Conservation (phyloP, 805 yeast genomes). For the Wickerhamomyces bovis region DNA sequence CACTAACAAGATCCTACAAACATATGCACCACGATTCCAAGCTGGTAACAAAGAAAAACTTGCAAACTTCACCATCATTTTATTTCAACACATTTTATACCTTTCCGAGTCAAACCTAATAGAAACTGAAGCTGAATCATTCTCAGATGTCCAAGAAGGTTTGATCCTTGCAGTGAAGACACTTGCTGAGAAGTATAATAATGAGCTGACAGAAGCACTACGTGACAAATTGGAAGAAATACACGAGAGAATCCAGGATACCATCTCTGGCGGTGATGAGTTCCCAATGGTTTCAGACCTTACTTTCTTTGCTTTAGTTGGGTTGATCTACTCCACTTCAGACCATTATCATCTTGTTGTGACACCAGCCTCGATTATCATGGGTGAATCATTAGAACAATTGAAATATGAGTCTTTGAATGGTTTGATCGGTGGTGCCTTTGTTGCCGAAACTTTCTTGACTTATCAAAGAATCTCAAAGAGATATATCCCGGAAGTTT, state of each 20-base stretch:
- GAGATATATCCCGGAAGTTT: constrained; percentile 76
- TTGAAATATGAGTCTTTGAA: constrained; percentile 34
- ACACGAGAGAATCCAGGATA: constrained; percentile 42
- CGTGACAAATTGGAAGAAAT: constrained; percentile 51
- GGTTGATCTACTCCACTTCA: constrained; percentile 83
- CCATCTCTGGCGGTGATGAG: constrained; percentile 23
- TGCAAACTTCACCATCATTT: constrained; percentile 53
- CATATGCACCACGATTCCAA: constrained; percentile 71
- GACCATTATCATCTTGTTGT: constrained; percentile 91
- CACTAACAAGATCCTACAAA: constrained; percentile 49
- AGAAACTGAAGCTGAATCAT: constrained; percentile 29
- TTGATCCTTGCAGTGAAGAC: constrained; percentile 44
- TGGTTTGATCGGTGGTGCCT: constrained; percentile 53
- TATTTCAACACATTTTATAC: constrained; percentile 56
- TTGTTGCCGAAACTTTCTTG: constrained; percentile 56
- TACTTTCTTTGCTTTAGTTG: constrained; percentile 63
- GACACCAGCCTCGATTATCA: constrained; percentile 72
- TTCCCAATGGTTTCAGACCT: constrained; percentile 49
- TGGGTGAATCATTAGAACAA: constrained; percentile 64
- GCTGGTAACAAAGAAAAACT: constrained; percentile 76
- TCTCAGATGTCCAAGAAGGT: constrained; percentile 34
- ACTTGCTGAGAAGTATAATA: constrained; percentile 61
- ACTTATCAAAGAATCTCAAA: constrained; percentile 77
- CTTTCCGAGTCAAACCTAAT: constrained; percentile 35
- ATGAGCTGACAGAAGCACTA: constrained; percentile 53